phyloP scores from a whole-genome alignment of 2,329 filamentous ascomycete genomes.

The Calonectria crousiana region DNA sequence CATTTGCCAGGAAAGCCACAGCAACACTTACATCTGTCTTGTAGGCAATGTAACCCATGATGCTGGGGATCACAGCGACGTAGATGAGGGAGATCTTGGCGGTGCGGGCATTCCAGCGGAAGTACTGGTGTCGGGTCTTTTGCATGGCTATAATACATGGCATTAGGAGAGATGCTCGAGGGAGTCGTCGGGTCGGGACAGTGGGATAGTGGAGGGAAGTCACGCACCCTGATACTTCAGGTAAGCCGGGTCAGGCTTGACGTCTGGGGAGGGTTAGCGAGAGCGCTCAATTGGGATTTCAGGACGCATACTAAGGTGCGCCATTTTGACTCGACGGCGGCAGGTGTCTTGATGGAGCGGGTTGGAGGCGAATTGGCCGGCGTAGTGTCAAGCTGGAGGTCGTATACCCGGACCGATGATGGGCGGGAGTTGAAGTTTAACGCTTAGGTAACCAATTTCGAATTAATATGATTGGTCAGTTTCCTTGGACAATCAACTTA shows the following conservation, averaged over 20 bases:
- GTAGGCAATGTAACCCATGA: constrained; percentile 80
- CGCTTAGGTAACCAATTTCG: constrained; percentile 35
- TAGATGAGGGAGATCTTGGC: constrained; percentile 85
- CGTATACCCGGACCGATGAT: constrained; percentile 27
- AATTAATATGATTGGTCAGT: constrained; percentile 30
- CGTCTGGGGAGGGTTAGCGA: constrained; percentile 50
- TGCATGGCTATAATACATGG: constrained; percentile 74
- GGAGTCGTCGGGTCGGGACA: constrained; percentile 27
- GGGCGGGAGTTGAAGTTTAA: constrained; percentile 36
- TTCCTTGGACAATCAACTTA: background rate
- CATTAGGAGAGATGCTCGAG: constrained; percentile 37
- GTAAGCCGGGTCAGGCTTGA: constrained; percentile 57
- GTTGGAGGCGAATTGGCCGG: constrained; percentile 40
- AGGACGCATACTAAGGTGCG: constrained; percentile 52
- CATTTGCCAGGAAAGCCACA: background rate
- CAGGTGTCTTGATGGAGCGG: constrained; percentile 37
- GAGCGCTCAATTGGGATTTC: background rate
- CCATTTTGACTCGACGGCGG: constrained; percentile 50
- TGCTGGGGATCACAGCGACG: constrained; percentile 76
- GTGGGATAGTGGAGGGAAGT: constrained; percentile 36
- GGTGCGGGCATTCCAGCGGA: constrained; percentile 90
- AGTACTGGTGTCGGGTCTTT: constrained; percentile 90
- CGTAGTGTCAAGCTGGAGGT: constrained; percentile 40
- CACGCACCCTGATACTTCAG: constrained; percentile 55
- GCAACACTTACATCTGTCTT: constrained; percentile 86